A percentile compares a stretch with the other conserved stretches of the same genome.
phyloP scores from a whole-genome alignment of 2,329 filamentous ascomycete species.

The Arthrobotrys megalospora region DNA sequence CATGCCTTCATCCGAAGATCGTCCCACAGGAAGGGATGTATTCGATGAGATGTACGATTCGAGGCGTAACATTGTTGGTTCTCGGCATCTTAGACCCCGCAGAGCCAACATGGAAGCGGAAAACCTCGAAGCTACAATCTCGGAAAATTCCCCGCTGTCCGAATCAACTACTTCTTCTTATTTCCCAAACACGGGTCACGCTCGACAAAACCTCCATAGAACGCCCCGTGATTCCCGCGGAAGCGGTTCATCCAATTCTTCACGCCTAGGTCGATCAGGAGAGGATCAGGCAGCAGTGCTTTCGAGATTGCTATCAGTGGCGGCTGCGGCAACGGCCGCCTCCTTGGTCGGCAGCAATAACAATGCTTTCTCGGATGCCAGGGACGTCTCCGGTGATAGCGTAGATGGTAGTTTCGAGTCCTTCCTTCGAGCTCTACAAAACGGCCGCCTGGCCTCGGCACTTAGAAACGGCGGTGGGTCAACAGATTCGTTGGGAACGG shows the following conservation, averaged over 20 bases:
- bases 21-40: constrained; percentile 1
- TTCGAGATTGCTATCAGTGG: constrained; percentile 65
- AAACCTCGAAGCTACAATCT: neutral
- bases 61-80: constrained; percentile 4
- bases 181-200: constrained; percentile 3
- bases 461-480: constrained; percentile 64
- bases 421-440: constrained; percentile 64
- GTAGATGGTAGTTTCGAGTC: constrained; percentile 65
- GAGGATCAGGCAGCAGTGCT: constrained; percentile 65
- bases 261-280: constrained; percentile 61
- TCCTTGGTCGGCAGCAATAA: constrained; percentile 64
- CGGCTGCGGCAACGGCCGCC: constrained; percentile 64
- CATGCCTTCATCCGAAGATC: neutral
- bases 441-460: constrained; percentile 64
- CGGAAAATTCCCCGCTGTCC: constrained; percentile 8
- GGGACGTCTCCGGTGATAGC: constrained; percentile 65
- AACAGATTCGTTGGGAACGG: constrained; percentile 56
- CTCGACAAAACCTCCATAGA: constrained; percentile 15
- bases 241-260: constrained; percentile 23
- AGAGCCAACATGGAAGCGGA: constrained; percentile 18
- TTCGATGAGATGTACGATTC: constrained; percentile 23
- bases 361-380: constrained; percentile 64
- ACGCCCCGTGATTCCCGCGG: constrained; percentile 28
- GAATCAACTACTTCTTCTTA: neutral
- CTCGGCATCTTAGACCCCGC: constrained; percentile 23